Evolutionary conservation across 2,329 filamentous ascomycete species (phyloP).

Genomic region (Lachnellula suecica): DNA sequence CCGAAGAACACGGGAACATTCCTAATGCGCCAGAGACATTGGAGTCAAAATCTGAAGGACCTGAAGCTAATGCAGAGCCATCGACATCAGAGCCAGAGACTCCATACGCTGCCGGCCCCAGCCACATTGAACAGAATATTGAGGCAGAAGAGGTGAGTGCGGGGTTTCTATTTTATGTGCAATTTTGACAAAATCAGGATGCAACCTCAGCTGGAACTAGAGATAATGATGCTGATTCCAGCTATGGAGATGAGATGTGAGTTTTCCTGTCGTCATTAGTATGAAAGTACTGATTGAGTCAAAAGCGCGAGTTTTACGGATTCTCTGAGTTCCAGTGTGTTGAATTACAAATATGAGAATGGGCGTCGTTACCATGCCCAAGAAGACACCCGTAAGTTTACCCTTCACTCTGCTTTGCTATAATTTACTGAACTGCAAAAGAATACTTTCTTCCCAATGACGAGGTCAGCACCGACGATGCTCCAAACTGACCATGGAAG

Average conservation of each 20-base stretch:
- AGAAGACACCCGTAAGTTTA: conserved; percentile 35
- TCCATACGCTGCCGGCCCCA: neutral
- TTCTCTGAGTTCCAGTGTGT: conserved; percentile 42
- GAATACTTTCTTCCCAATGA: conserved; percentile 29
- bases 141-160: neutral
- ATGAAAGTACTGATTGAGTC: neutral
- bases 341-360: conserved; percentile 45
- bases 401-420: neutral
- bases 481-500: neutral
- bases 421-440: neutral
- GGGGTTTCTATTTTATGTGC: no score
- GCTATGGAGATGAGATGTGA: conserved; percentile 9
- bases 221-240: conserved; percentile 2
- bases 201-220: neutral
- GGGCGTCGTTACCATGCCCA: conserved; percentile 45
- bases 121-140: neutral
- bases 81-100: neutral
- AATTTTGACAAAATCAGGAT: no score
- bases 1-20: no score
- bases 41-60: neutral
- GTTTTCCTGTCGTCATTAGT: neutral
- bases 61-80: neutral
- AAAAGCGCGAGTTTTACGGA: conserved; percentile 10
- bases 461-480: conserved; percentile 8
- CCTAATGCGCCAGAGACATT: neutral